Percentiles rank a stretch among this genome's conserved stretches.
phyloP scores from a whole-genome alignment of 306 rosid species.

The Ziziphus jujuba region DNA sequence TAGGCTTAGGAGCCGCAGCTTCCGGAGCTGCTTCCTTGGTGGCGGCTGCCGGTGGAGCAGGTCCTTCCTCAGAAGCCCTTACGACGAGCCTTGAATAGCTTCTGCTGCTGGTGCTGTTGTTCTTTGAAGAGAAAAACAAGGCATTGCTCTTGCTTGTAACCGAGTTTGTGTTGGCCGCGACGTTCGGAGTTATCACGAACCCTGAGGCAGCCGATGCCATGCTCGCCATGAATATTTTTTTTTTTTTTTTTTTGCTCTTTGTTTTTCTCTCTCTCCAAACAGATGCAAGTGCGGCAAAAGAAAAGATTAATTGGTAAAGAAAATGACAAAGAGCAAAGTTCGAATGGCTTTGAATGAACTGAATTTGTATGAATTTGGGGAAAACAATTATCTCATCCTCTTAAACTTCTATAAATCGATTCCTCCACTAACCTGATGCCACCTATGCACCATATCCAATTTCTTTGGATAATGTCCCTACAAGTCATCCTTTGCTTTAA shows the following conservation, averaged over 20 bases:
- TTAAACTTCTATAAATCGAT: constrained; percentile 36
- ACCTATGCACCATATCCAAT: constrained; percentile 65
- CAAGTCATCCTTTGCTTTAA: neutral
- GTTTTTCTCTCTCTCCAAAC: constrained; percentile 1
- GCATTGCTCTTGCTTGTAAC: constrained; percentile 25
- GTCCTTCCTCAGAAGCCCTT: constrained; percentile 59
- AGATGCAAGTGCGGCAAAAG: constrained; percentile 14
- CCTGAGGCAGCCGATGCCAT: constrained; percentile 87
- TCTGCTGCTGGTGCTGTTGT: constrained; percentile 17
- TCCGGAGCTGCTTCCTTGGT: constrained; percentile 36
- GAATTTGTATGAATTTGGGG: constrained; percentile 15
- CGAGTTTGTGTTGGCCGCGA: constrained; percentile 37
- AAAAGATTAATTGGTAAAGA: constrained; percentile 22
- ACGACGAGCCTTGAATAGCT: constrained; percentile 50
- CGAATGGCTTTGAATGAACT: constrained; percentile 47
- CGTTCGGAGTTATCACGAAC: constrained; percentile 54
- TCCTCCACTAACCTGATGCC: constrained; percentile 65
- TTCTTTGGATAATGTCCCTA: constrained; percentile 45
- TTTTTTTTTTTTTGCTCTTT: neutral
- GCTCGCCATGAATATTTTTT: constrained; percentile 44
- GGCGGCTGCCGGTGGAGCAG: constrained; percentile 43
- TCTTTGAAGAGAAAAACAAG: constrained; percentile 45
- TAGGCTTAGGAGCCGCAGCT: constrained; percentile 53
- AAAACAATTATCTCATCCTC: constrained; percentile 52
- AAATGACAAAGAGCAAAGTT: constrained; percentile 1